Evolutionary conservation across 345 rosid genomes (phyloP), one percentile per base, ranked within the genome.

Genomic region (Aegle marmelos): DNA sequence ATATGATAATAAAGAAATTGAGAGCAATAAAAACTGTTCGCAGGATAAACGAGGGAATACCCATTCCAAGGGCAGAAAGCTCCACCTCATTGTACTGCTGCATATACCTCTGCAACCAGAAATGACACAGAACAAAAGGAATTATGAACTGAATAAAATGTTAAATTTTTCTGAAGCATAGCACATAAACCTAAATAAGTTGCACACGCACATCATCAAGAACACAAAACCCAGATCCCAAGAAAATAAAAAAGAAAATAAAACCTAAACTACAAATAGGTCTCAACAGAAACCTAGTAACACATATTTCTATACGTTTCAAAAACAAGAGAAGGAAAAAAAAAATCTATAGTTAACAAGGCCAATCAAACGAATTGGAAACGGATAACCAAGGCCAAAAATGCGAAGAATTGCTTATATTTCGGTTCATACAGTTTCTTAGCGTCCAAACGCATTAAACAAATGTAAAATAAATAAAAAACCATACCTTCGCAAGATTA

Each of bases 61-160:
- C 98, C 98, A 94, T 94, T 81, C 98, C 98, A 9, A 94, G 96
- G 4, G 98, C 98, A 64, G 98, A 94, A 19, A 94, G 90, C 82
- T 94, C 97, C 37, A 94, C 97, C 82, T 92, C 97, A 45, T 80
- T 78, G 91, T 87, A 81, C 78, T 93, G 98, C 85, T 94, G 98
- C 98, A 94, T 93, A 76, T 90, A 93, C 83, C 97, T 91, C 97
- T 94, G 92, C 81, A 69, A 86, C 56, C 70, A 70, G 50, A 68
- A 74, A 77, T 7, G 14, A 14, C 68, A 61, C 39, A 63, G 65
- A 66, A 70, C 75, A 39, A 31, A 72, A 69, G 24, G 34, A 4
- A 27, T 6, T 50, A 41, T 34, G 19, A 64, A 62, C 30, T 1
- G 14, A 21, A 60, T 21, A 24, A 22, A 64, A 14, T 59, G 36